Base-by-base conservation (phyloP, 352 stramenopile species). In the Aphanomyces astaci region DNA sequence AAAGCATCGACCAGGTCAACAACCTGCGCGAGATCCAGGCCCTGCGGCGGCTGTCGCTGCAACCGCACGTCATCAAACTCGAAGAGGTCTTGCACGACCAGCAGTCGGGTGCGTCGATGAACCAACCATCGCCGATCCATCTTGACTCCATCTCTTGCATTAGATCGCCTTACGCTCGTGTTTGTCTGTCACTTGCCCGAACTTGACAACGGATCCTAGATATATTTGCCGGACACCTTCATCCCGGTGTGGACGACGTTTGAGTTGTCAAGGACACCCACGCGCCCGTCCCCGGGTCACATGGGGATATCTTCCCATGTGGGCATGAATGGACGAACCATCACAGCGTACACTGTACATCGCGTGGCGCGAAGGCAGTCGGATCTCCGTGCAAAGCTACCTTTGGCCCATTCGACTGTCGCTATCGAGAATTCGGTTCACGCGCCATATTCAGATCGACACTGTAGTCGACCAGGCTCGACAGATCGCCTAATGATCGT, bases 1-100 rank as follows among this genome's bases (percentile, higher is more conserved):
- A 97, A 69, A 96, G 76, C 73, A 96, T 98, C 45, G 94, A 98
- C 63, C 90, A 98, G 73, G 94, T 98, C 36, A 98, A 98, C 75
- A 97, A 97, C 62, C 76, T 98, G 28, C 80, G 94, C 46, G 95
- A 98, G 76, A 98, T 98, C 64, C 92, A 98, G 72, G 94, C 95
- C 11, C 76, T 98, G 49, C 79, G 94, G 28, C 78, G 94, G 22
- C 76, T 98, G 13, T 97, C 88, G 33, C 94, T 92, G 4, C 95
- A 98, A 71, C 85, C 92, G 64, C 89, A 98, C 74, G 96, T 98
- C 49, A 94, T 98, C 25, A 97, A 94, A 39, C 81, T 98, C 25
- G 91, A 98, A 72, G 95, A 98, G 75, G 94, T 98, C 19, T 75
- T 98, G 54, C 98, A 98, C 48, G 86, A 94, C 70, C 82, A 92